phyloP scores from a whole-genome alignment of 441 rosid species.

The Sinapis alba region DNA sequence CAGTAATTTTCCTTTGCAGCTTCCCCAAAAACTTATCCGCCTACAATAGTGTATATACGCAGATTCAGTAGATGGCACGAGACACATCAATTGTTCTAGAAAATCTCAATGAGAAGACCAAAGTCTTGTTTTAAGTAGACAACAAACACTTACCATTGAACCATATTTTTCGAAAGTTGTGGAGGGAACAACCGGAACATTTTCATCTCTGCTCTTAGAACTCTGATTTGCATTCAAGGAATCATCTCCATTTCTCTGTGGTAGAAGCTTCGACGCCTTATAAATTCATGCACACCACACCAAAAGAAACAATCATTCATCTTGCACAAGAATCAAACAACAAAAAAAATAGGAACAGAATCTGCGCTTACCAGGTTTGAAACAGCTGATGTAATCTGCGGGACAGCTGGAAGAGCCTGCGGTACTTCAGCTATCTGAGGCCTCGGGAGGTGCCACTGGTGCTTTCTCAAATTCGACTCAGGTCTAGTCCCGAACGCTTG shows the following conservation, averaged over 20 bases:
- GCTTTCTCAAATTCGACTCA: conserved; percentile 50
- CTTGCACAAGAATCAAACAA: conserved; percentile 14
- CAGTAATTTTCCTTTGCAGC: conserved; percentile 52
- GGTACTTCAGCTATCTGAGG: conserved; percentile 45
- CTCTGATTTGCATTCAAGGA: conserved; percentile 30
- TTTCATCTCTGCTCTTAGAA: conserved; percentile 40
- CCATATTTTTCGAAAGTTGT: conserved; percentile 48
- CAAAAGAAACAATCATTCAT: conserved; percentile 30
- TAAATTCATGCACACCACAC: conserved; percentile 25
- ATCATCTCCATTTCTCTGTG: conserved; percentile 48
- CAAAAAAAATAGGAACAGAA: background rate
- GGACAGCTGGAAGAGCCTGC: conserved; percentile 35
- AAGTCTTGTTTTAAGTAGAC: conserved; percentile 1
- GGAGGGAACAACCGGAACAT: conserved; percentile 40
- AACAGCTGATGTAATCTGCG: conserved; percentile 68
- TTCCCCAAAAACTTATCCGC: conserved; percentile 67
- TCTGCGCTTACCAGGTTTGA: conserved; percentile 39
- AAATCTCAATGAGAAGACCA: background rate
- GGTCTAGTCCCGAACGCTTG: conserved; percentile 38
- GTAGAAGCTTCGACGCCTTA: conserved; percentile 62
- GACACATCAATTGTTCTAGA: background rate
- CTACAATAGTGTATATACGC: conserved; percentile 42
- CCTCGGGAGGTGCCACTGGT: conserved; percentile 62
- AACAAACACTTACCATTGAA: conserved; percentile 46
- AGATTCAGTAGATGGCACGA: conserved; percentile 25